A percentile compares a stretch with the other conserved stretches of the same genome.
Conservation (phyloP, 2,329 filamentous ascomycete species). For the Verticillium zaregamsianum region DNA sequence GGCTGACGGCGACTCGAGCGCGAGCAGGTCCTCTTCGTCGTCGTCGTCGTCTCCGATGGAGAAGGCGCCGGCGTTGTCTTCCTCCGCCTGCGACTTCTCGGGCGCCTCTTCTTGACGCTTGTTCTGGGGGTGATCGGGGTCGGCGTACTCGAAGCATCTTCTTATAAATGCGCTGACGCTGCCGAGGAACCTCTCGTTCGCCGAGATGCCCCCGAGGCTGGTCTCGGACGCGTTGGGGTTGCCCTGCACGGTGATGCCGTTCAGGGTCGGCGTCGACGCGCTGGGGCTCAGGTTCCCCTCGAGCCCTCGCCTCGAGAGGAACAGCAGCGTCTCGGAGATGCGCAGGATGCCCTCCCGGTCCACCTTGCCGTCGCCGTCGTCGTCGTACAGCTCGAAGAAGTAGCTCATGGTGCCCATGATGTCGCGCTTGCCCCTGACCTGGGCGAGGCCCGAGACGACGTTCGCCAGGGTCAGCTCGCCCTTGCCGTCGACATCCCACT, state of each 20-base stretch:
- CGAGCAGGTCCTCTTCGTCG: slow-evolving; percentile 59
- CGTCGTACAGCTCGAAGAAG: slow-evolving; percentile 96
- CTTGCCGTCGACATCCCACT: slow-evolving; percentile 78
- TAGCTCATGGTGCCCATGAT: slow-evolving; percentile 98
- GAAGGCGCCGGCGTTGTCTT: slow-evolving; percentile 50
- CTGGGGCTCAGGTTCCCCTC: slow-evolving; percentile 69
- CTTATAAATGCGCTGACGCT: slow-evolving; percentile 95
- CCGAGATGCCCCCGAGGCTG: slow-evolving; percentile 49
- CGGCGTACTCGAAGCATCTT: slow-evolving; percentile 95
- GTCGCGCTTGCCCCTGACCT: slow-evolving; percentile 88
- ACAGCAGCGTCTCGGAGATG: slow-evolving; percentile 90
- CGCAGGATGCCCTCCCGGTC: slow-evolving; percentile 92
- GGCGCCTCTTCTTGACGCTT: slow-evolving; percentile 31
- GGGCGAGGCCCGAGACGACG: slow-evolving; percentile 84
- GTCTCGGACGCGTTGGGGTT: slow-evolving; percentile 28
- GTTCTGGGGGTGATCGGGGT: slow-evolving; percentile 75
- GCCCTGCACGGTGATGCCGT: slow-evolving; percentile 43
- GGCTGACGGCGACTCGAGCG: slow-evolving; percentile 45
- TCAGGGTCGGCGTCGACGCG: slow-evolving; percentile 51
- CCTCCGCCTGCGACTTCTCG: slow-evolving; percentile 19
- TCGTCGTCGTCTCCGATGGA: slow-evolving; percentile 67
- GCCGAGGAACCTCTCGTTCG: slow-evolving; percentile 84
- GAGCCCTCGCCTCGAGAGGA: slow-evolving; percentile 83
- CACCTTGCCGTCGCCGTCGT: slow-evolving; percentile 84
- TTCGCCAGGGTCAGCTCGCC: slow-evolving; percentile 84